Percentiles rank a stretch among this genome's conserved stretches.
Conservation (phyloP, 1,139 yeast genomes). For the Yamadazyma membranifaciens region DNA sequence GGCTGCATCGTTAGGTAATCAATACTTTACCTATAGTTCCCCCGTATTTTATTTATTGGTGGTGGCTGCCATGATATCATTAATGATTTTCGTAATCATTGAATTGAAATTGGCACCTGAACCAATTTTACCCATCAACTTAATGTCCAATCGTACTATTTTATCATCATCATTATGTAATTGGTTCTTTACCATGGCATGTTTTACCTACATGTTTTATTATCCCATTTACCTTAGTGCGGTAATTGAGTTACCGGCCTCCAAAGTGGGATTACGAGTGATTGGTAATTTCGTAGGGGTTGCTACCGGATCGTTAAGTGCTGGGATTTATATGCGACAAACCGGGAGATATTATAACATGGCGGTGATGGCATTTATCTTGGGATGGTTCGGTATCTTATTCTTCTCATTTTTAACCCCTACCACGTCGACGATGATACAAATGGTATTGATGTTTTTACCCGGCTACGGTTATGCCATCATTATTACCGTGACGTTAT, state of each 20-base stretch:
- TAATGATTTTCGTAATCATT: constrained; percentile 42
- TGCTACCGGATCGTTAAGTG: constrained; percentile 63
- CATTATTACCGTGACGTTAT: constrained; percentile 62
- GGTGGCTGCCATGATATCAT: constrained; percentile 19
- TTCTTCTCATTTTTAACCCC: constrained; percentile 38
- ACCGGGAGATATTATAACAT: constrained; percentile 67
- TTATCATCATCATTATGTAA: constrained; percentile 64
- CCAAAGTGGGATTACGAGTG: constrained; percentile 61
- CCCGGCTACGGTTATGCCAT: constrained; percentile 62
- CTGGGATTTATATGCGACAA: constrained; percentile 66
- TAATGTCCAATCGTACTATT: constrained; percentile 57
- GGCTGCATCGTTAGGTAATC: constrained; percentile 71
- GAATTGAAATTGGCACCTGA: constrained; percentile 59
- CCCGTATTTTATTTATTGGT: constrained; percentile 30
- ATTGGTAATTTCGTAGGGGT: constrained; percentile 70
- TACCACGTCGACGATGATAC: constrained; percentile 37
- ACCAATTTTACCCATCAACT: constrained; percentile 64
- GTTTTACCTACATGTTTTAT: constrained; percentile 56
- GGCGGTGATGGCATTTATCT: constrained; percentile 41
- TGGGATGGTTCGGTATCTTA: constrained; percentile 47
- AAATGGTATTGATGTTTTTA: constrained; percentile 34
- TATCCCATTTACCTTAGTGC: constrained; percentile 65
- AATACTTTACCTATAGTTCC: constrained; percentile 43
- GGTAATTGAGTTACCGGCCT: constrained; percentile 53
- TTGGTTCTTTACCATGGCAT: constrained; percentile 61